A percentile compares a stretch with the other conserved stretches of the same genome.
These are phyloP conservation scores for Candida takata DNA, from an alignment of 805 yeast genomes.

Conservation along the genomic window DNA sequence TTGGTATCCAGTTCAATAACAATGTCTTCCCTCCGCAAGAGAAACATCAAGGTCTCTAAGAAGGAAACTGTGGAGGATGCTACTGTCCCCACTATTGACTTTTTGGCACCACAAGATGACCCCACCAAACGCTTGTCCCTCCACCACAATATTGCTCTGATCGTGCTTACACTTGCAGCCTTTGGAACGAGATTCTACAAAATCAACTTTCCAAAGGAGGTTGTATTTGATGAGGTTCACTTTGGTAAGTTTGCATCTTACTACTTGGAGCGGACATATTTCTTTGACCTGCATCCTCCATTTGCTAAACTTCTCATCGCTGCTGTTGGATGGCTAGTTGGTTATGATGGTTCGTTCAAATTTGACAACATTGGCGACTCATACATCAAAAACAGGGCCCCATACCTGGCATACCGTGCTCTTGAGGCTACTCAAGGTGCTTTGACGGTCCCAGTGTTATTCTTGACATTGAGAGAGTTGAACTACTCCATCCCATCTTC, in stretches of 20 bases:
- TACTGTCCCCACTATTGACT: neutral
- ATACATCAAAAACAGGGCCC: constrained; percentile 73
- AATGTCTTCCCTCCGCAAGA: constrained; percentile 15
- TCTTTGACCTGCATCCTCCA: constrained; percentile 97
- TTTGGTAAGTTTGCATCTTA: constrained; percentile 82
- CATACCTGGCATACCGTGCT: constrained; percentile 77
- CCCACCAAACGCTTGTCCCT: neutral
- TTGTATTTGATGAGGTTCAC: constrained; percentile 83
- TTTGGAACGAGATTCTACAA: constrained; percentile 58
- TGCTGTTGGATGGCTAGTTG: constrained; percentile 78
- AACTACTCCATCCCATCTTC: constrained; percentile 76
- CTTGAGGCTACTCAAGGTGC: constrained; percentile 78
- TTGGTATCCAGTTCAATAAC: too few relatives aligned
- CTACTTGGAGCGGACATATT: constrained; percentile 83
- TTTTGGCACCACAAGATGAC: neutral
- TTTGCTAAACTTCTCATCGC: constrained; percentile 93
- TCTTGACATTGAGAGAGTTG: constrained; percentile 77
- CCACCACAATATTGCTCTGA: constrained; percentile 37
- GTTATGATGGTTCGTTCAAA: constrained; percentile 88
- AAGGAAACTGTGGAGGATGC: constrained; percentile 1
- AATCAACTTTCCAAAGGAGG: constrained; percentile 61
- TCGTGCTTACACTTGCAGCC: constrained; percentile 57
- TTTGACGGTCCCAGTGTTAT: constrained; percentile 75
- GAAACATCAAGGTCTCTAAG: constrained; percentile 4
- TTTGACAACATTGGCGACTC: constrained; percentile 85